These are phyloP conservation scores for Adansonia madagascariensis DNA, from an alignment of 441 rosid genomes.

Conservation along the genomic window DNA sequence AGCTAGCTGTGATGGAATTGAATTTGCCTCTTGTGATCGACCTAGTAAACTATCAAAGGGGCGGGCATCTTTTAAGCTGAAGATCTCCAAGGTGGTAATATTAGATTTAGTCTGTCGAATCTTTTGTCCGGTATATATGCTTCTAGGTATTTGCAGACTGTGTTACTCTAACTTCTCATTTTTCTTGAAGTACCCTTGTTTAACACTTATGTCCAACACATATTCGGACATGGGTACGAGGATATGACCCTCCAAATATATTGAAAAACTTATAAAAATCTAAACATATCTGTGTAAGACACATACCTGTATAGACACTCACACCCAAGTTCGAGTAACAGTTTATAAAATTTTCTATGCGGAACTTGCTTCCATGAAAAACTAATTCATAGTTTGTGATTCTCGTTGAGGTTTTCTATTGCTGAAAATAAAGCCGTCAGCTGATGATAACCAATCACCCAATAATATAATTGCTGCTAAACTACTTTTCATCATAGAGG, in stretches of 20 bases:
- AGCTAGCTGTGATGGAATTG: slow-evolving; percentile 68
- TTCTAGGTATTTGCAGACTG: background rate
- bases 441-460: background rate
- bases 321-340: too few relatives aligned
- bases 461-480: slow-evolving; percentile 3
- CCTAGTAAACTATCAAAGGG: slow-evolving; percentile 63
- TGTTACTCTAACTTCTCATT: too few relatives aligned
- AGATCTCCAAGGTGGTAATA: slow-evolving; percentile 70
- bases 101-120: slow-evolving; percentile 23
- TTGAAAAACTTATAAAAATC: too few relatives aligned
- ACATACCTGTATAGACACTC: too few relatives aligned
- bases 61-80: slow-evolving; percentile 75
- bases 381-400: background rate
- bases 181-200: too few relatives aligned
- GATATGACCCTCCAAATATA: too few relatives aligned
- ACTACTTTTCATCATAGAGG: background rate
- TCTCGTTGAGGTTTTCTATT: background rate
- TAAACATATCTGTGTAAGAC: too few relatives aligned
- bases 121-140: background rate
- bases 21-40: slow-evolving; percentile 59
- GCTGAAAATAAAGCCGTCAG: background rate
- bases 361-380: background rate
- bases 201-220: too few relatives aligned
- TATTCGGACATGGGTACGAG: too few relatives aligned
- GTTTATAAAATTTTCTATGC: background rate